Conservation (phyloP, 1,139 yeast species). For the Candida albicans region DNA sequence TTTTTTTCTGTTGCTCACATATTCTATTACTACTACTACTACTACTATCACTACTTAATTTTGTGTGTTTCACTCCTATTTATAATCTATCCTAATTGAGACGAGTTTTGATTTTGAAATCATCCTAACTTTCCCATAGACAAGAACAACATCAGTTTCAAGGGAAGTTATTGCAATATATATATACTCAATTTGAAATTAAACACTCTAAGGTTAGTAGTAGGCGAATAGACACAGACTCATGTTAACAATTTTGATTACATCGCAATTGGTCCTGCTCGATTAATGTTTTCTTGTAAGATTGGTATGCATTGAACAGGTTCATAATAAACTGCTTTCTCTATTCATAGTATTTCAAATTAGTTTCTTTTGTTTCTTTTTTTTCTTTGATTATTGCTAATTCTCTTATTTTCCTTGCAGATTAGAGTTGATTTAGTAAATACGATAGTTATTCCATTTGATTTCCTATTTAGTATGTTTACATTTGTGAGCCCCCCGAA, state of each 20-base stretch:
- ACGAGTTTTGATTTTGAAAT: neutral
- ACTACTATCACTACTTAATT: neutral
- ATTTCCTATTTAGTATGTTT: constrained; percentile 4
- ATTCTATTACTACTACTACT: neutral
- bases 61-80: constrained; percentile 1
- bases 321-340: no score
- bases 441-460: neutral
- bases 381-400: neutral
- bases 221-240: no score
- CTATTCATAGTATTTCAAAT: neutral
- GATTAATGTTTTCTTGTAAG: no score
- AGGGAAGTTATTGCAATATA: no score
- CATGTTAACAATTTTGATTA: no score
- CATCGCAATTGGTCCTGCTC: no score
- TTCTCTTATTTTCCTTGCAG: neutral
- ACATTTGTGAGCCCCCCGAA: neutral
- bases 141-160: no score
- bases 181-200: no score
- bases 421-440: neutral
- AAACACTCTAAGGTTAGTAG: no score
- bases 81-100: constrained; percentile 4
- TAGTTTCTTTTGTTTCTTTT: neutral
- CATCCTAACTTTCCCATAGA: no score
- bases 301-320: no score
- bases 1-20: no score